Percentiles rank a stretch among this genome's conserved stretches.
Conservation (phyloP, 371 early-diverging fungal genomes). For the Mortierella sp. region DNA sequence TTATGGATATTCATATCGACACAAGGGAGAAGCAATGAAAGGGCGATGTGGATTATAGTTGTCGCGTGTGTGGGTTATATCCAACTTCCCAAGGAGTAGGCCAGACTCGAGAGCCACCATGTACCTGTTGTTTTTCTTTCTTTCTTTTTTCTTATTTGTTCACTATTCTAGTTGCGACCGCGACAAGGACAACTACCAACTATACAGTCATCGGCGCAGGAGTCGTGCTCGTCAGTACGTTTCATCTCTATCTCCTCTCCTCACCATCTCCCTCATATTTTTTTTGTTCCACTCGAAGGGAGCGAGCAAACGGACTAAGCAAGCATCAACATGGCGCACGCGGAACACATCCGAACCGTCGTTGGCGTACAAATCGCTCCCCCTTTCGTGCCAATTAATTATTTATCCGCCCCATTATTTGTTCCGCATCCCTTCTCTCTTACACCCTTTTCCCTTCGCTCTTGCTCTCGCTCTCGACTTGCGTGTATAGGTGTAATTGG, state of each 20-base stretch:
- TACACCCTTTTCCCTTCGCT: background rate
- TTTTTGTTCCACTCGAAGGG: background rate
- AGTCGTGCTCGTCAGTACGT: conserved; percentile 49
- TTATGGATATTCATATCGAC: background rate
- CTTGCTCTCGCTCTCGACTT: background rate
- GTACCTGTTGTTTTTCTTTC: background rate
- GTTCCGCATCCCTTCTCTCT: too few relatives aligned
- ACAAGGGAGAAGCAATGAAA: too few relatives aligned
- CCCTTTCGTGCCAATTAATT: background rate
- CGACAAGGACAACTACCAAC: conserved; percentile 55
- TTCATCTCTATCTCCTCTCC: background rate
- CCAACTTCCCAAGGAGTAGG: too few relatives aligned
- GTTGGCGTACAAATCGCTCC: background rate
- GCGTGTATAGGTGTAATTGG: conserved; percentile 33
- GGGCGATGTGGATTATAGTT: background rate
- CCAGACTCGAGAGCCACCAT: too few relatives aligned
- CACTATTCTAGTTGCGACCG: conserved; percentile 35
- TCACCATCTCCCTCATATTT: background rate
- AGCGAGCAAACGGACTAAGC: background rate
- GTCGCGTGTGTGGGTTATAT: background rate
- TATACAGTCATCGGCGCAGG: conserved; percentile 49
- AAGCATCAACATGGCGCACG: background rate
- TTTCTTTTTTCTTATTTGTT: background rate
- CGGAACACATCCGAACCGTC: too few relatives aligned
- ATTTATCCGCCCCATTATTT: background rate